These are phyloP conservation scores for Thermoascus crustaceus DNA, from an alignment of 2,329 filamentous ascomycete species.

Conservation along the genomic window DNA sequence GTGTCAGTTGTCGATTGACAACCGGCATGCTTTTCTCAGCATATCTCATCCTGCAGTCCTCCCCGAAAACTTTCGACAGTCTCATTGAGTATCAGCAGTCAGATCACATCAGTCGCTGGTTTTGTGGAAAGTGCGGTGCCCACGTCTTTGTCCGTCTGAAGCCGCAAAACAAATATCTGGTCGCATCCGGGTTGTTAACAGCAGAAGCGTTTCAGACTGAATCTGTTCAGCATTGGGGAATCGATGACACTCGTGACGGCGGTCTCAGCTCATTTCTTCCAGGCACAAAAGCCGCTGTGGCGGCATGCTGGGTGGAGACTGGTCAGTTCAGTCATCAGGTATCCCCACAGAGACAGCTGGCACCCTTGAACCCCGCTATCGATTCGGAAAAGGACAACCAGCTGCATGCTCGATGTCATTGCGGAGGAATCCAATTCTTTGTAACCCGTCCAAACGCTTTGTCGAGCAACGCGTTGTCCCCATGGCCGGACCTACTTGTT, in stretches of 20 bases:
- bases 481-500: constrained; percentile 47
- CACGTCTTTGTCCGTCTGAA: constrained; percentile 29
- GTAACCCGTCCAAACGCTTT: constrained; percentile 47
- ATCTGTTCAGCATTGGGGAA: constrained; percentile 21
- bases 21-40: constrained; percentile 41
- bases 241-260: constrained; percentile 20
- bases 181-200: constrained; percentile 26
- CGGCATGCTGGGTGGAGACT: constrained; percentile 16
- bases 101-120: constrained; percentile 35
- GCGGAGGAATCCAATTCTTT: constrained; percentile 47
- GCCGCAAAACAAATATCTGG: constrained; percentile 19
- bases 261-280: constrained; percentile 21
- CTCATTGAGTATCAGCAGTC: constrained; percentile 40
- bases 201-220: constrained; percentile 13
- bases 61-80: constrained; percentile 23
- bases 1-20: constrained; percentile 41
- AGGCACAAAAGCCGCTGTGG: constrained; percentile 9
- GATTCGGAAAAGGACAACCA: constrained; percentile 9
- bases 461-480: constrained; percentile 40
- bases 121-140: constrained; percentile 45
- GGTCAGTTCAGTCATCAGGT: constrained; percentile 3
- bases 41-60: constrained; percentile 34
- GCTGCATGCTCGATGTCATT: constrained; percentile 46
- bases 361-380: constrained; percentile 4
- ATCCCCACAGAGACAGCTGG: neutral